phyloP scores from a whole-genome alignment of 202 grass and related monocot species.

The Zoysia matrella region DNA sequence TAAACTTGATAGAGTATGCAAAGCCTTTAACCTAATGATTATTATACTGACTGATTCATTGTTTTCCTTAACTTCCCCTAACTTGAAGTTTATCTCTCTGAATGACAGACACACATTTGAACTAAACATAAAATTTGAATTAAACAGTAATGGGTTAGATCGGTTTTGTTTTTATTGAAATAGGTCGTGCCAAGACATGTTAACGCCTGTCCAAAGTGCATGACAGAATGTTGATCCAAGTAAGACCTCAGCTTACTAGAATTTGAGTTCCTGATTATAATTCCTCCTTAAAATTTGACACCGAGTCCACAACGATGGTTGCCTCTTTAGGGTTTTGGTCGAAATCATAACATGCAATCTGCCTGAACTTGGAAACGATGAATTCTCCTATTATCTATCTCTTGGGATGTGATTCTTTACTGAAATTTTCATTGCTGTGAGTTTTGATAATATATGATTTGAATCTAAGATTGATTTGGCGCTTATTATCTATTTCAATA shows the following conservation, averaged over 20 bases:
- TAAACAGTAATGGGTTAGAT: slow-evolving; percentile 45
- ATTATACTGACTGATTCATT: not conserved
- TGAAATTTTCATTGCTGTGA: slow-evolving; percentile 6
- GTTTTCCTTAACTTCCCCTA: slow-evolving; percentile 19
- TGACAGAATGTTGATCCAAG: slow-evolving; percentile 44
- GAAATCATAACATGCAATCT: slow-evolving; percentile 35
- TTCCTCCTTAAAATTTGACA: too few species aligned
- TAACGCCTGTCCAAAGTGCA: slow-evolving; percentile 46
- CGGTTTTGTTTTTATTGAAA: slow-evolving; percentile 47
- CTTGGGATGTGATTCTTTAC: slow-evolving; percentile 13
- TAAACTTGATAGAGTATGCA: slow-evolving; percentile 11
- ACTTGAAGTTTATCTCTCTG: slow-evolving; percentile 40
- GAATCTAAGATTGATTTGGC: slow-evolving; percentile 2
- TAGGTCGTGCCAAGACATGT: slow-evolving; percentile 44
- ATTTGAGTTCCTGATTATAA: not conserved
- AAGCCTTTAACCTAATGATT: slow-evolving; percentile 12
- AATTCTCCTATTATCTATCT: not conserved
- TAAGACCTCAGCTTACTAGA: slow-evolving; percentile 31
- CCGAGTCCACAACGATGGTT: slow-evolving; percentile 4
- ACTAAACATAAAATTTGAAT: slow-evolving; percentile 22
- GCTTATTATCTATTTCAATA: slow-evolving; percentile 35
- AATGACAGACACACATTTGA: slow-evolving; percentile 26
- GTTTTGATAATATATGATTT: not conserved
- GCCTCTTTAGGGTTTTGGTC: slow-evolving; percentile 16
- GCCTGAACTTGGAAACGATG: slow-evolving; percentile 12